These are phyloP conservation scores for Ophiognomonia clavigignenti-juglandacearum DNA, from an alignment of 2,329 filamentous ascomycete species.

Conservation along the genomic window DNA sequence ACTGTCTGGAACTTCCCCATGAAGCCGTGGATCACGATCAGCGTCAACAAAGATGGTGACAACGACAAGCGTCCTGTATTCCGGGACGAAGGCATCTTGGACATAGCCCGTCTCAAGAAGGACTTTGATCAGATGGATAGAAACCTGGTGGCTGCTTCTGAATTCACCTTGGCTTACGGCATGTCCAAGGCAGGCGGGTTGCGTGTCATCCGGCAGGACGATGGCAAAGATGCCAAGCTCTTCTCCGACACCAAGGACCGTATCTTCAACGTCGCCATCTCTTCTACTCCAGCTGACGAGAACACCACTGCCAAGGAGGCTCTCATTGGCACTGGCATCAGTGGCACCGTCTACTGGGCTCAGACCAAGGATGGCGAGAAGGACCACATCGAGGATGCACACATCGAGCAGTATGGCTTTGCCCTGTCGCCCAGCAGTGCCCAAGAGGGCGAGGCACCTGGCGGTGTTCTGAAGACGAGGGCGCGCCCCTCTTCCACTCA, in stretches of 20 bases:
- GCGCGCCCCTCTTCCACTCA: constrained; percentile 85
- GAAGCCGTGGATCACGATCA: constrained; percentile 91
- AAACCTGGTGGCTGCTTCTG: constrained; percentile 82
- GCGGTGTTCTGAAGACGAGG: constrained; percentile 90
- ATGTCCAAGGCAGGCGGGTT: constrained; percentile 91
- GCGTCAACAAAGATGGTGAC: constrained; percentile 53
- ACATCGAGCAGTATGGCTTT: constrained; percentile 81
- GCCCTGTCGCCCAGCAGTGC: constrained; percentile 81
- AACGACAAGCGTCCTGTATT: constrained; percentile 58
- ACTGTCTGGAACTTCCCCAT: constrained; percentile 94
- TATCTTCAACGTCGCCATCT: constrained; percentile 89
- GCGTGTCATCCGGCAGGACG: constrained; percentile 88
- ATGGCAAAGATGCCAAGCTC: constrained; percentile 85
- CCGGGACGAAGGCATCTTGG: constrained; percentile 76
- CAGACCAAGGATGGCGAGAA: constrained; percentile 71
- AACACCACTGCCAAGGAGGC: constrained; percentile 63
- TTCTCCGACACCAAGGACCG: constrained; percentile 90
- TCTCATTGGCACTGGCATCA: constrained; percentile 88
- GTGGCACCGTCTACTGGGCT: constrained; percentile 95
- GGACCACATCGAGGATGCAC: constrained; percentile 72
- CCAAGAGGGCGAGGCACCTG: constrained; percentile 76
- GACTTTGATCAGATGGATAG: constrained; percentile 97
- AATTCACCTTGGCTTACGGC: constrained; percentile 89
- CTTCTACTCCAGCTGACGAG: constrained; percentile 57
- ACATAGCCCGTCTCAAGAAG: constrained; percentile 93